These are phyloP conservation scores for Larix sibirica DNA, from an alignment of 83 land plant genomes.

Conservation along the genomic window DNA sequence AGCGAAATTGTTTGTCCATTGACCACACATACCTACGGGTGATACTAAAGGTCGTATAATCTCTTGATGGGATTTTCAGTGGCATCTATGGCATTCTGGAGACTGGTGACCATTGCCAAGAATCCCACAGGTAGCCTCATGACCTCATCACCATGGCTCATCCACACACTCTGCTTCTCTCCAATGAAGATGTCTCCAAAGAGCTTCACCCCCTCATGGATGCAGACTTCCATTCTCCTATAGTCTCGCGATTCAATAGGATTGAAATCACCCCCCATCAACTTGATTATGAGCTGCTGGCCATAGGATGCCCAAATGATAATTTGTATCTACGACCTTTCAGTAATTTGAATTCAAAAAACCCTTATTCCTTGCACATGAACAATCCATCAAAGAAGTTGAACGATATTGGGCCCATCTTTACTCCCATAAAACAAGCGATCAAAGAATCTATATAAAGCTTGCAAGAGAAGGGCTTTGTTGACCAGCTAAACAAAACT, in stretches of 20 bases:
- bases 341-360: too few relatives aligned
- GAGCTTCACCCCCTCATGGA: conserved; percentile 33
- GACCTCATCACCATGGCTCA: conserved; percentile 98
- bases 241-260: conserved; percentile 84
- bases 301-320: conserved; percentile 41
- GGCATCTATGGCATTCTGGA: conserved; percentile 76
- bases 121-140: conserved; percentile 76
- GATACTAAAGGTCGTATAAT: conserved; percentile 85
- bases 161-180: conserved; percentile 80
- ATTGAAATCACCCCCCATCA: conserved; percentile 76
- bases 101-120: conserved; percentile 60
- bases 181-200: conserved; percentile 41
- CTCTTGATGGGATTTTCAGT: conserved; percentile 57
- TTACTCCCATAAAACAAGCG: conserved; percentile 52
- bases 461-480: conserved; percentile 42
- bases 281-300: conserved; percentile 81
- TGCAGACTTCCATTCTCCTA: conserved; percentile 80
- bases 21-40: conserved; percentile 75
- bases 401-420: conserved; percentile 48
- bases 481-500: not conserved
- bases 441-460: conserved; percentile 53
- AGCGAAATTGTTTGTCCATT: too few relatives aligned
- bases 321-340: not conserved
- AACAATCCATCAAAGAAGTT: conserved; percentile 46
- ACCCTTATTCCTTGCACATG: not conserved